These are phyloP conservation scores for Myxozyma melibiosi DNA, from an alignment of 805 yeast genomes.

Conservation along the genomic window DNA sequence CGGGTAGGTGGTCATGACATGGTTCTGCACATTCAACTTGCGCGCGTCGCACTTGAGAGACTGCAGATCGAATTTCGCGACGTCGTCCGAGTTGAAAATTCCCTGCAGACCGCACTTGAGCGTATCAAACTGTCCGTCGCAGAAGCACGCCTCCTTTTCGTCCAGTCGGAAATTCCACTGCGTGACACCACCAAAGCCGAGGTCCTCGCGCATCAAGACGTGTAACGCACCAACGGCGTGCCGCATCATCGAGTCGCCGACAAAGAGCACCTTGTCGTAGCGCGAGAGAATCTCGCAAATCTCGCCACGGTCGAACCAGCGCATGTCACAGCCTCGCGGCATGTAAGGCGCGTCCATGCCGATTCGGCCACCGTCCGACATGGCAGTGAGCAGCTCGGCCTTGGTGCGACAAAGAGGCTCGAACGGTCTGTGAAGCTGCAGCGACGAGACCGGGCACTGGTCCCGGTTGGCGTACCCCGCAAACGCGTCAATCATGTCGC, in stretches of 20 bases:
- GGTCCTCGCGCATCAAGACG: constrained; percentile 30
- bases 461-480: constrained; percentile 24
- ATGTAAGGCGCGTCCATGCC: constrained; percentile 34
- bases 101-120: constrained; percentile 33
- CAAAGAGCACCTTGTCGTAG: constrained; percentile 26
- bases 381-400: constrained; percentile 22
- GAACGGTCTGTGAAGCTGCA: constrained; percentile 32
- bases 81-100: constrained; percentile 33
- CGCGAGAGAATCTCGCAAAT: constrained; percentile 26
- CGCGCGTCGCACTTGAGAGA: constrained; percentile 28
- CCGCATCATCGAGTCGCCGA: constrained; percentile 34
- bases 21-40: constrained; percentile 26
- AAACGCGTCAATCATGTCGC: constrained; percentile 28
- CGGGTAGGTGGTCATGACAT: constrained; percentile 32
- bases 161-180: constrained; percentile 33
- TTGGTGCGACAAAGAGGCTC: constrained; percentile 29
- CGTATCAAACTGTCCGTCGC: constrained; percentile 33
- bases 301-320: constrained; percentile 31
- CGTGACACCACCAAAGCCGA: constrained; percentile 33
- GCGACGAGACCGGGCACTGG: constrained; percentile 24
- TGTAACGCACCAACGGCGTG: constrained; percentile 34
- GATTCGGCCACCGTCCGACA: constrained; percentile 33
- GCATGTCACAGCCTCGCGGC: constrained; percentile 34
- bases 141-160: constrained; percentile 30
- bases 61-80: constrained; percentile 25